These are phyloP conservation scores for Coemansia sp. DNA, from an alignment of 192 early-diverging fungal genomes.

Conservation along the genomic window DNA sequence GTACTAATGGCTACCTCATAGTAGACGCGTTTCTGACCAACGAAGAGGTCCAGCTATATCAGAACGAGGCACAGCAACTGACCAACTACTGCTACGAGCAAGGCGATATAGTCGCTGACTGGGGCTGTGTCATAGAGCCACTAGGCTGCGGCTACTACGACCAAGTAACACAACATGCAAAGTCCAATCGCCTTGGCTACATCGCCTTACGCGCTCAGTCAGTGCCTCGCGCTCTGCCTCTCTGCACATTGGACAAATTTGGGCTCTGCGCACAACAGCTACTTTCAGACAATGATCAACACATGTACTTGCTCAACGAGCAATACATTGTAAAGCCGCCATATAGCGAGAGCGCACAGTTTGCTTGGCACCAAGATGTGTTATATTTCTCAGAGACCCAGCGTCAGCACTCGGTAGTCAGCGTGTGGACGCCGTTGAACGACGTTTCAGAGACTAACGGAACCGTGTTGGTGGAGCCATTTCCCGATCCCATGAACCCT, in stretches of 20 bases:
- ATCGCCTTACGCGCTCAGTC: constrained; percentile 16
- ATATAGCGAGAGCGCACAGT: constrained; percentile 20
- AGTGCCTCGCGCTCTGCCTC: background rate
- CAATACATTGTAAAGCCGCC: constrained; percentile 58
- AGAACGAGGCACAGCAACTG: constrained; percentile 35
- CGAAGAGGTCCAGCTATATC: constrained; percentile 20
- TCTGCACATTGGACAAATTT: constrained; percentile 39
- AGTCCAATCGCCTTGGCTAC: constrained; percentile 18
- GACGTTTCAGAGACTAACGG: constrained; percentile 34
- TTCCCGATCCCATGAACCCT: constrained; percentile 28
- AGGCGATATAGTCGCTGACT: constrained; percentile 43
- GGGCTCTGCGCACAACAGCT: constrained; percentile 39
- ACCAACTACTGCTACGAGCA: constrained; percentile 55
- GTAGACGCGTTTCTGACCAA: constrained; percentile 32
- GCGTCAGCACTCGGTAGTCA: constrained; percentile 27
- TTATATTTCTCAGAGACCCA: constrained; percentile 33
- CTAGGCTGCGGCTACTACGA: constrained; percentile 43
- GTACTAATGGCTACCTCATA: constrained; percentile 31
- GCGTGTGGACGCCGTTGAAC: constrained; percentile 46
- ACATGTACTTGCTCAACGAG: constrained; percentile 41
- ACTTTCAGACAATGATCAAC: background rate
- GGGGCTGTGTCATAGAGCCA: constrained; percentile 56
- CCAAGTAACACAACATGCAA: constrained; percentile 15
- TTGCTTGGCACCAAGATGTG: constrained; percentile 53
- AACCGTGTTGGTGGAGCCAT: constrained; percentile 46